Evolutionary conservation across 2,329 filamentous ascomycete genomes (phyloP), one percentile per base, ranked within the genome.

Genomic region (Emmonsiellopsis sp.): DNA sequence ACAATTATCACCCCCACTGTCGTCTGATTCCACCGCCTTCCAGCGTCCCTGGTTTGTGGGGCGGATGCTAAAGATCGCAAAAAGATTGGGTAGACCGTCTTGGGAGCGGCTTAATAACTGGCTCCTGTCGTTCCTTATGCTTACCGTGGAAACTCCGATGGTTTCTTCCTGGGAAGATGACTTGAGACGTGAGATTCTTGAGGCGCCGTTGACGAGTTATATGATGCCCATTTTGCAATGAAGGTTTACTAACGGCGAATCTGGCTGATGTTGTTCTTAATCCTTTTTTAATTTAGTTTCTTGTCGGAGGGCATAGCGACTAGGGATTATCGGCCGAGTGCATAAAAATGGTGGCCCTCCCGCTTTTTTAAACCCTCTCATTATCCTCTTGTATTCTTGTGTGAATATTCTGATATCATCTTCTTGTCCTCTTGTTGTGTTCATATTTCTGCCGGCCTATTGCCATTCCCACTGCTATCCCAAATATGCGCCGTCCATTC

Each of bases 11-110:
- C 10, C 30, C n/a, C 40, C 49, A 1, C 16, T 34, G 7, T 20
- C 45, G 7, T 41, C 46, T 7, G 37, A 47, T 16, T 34, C 38
- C n/a, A 16, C 49, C 11, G 43, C 66, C 3, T 61, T 64, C 8
- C 66, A 60, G 32, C 62, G 70, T 15, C 70, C 69, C 2, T 72
- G 70, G 70, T 70, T 71, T 50, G 66, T 64, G 1, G 67, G 68
- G 1, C 65, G 69, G 7, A 71, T 72, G 68, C 54, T 72, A 45
- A 72, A 72, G 51, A 61, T 72, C 42, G 67, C 67, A 3, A 71
- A 70, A 51, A 64, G 70, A 13, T 50, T 73, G 15, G 60, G 64
- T 20, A 54, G 61, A 10, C 57, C 62, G 6, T 67, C 62, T 3
- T 73, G 70, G 66, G 59, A 67, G 53, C 61, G 55, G 2, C 55